Evolutionary conservation across 202 grass and related monocot species (phyloP).

Genomic region (Digitaria exilis): DNA sequence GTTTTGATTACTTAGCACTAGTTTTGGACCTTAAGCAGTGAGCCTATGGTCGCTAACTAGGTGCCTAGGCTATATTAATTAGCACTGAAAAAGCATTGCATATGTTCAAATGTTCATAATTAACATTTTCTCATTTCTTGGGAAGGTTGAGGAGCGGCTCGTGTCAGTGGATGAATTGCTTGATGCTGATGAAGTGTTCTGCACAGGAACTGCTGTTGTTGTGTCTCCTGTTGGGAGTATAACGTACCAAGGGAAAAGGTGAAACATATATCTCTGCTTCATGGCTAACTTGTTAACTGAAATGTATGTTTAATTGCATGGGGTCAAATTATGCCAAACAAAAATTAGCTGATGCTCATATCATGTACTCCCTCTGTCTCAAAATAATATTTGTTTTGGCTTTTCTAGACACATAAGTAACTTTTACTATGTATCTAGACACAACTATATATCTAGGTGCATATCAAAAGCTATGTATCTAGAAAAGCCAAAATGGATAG

Average conservation of each 20-base stretch:
- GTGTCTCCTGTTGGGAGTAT: slow-evolving; percentile 93
- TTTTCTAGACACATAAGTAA: too few relatives aligned
- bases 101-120: not conserved
- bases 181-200: slow-evolving; percentile 93
- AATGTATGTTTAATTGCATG: not conserved
- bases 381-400: too few relatives aligned
- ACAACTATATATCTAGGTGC: too few relatives aligned
- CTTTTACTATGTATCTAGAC: too few relatives aligned
- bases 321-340: not conserved
- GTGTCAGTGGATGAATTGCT: slow-evolving; percentile 81
- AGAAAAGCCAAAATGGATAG: too few relatives aligned
- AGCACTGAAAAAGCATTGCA: not conserved
- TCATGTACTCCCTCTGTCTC: too few relatives aligned
- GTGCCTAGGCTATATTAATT: not conserved
- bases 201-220: slow-evolving; percentile 88
- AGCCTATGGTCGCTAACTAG: not conserved
- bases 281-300: slow-evolving; percentile 1
- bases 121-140: slow-evolving; percentile 12
- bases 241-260: slow-evolving; percentile 87
- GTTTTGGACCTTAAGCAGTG: not conserved
- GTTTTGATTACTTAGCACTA: slow-evolving; percentile 26
- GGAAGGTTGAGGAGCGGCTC: slow-evolving; percentile 83
- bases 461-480: too few relatives aligned
- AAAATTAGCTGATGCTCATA: not conserved
- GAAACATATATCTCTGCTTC: not conserved